phyloP scores from a whole-genome alignment of 202 grass and related monocot species.

The Panicum hallii region DNA sequence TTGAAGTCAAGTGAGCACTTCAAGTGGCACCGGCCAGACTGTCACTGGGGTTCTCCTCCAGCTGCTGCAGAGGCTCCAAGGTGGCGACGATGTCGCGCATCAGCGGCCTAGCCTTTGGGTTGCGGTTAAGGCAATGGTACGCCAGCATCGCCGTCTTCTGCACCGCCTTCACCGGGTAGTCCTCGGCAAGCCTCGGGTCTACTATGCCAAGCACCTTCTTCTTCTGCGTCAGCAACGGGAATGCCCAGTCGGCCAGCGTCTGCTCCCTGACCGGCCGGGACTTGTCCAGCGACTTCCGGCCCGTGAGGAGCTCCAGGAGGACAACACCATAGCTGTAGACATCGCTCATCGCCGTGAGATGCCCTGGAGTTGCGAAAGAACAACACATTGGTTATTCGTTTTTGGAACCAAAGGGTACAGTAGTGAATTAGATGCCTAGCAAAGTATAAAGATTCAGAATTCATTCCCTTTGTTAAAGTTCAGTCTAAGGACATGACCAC shows the following conservation, averaged over 20 bases:
- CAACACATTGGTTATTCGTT: not conserved
- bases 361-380: slow-evolving; percentile 50
- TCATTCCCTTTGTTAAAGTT: not conserved
- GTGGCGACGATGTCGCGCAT: slow-evolving; percentile 82
- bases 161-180: slow-evolving; percentile 75
- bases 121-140: slow-evolving; percentile 80
- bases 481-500: not conserved
- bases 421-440: slow-evolving; percentile 1
- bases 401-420: slow-evolving; percentile 4
- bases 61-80: slow-evolving; percentile 65
- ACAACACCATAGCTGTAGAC: slow-evolving; percentile 96
- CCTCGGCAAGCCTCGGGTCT: slow-evolving; percentile 59
- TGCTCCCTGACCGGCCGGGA: slow-evolving; percentile 72
- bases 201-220: slow-evolving; percentile 78
- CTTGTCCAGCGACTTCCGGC: slow-evolving; percentile 75
- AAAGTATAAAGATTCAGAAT: not conserved
- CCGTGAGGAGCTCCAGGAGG: slow-evolving; percentile 81
- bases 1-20: slow-evolving; percentile 6
- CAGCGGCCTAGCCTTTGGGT: slow-evolving; percentile 84
- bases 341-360: slow-evolving; percentile 93
- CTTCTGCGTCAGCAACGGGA: slow-evolving; percentile 61
- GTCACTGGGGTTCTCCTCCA: slow-evolving; percentile 38
- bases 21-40: slow-evolving; percentile 31
- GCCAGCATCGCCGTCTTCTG: slow-evolving; percentile 79
- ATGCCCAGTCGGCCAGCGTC: slow-evolving; percentile 77